Evolutionary conservation across 108 stramenopile genomes (phyloP), one percentile per base, ranked within the genome.

Genomic region (Phaeodactylum tricornutum): DNA sequence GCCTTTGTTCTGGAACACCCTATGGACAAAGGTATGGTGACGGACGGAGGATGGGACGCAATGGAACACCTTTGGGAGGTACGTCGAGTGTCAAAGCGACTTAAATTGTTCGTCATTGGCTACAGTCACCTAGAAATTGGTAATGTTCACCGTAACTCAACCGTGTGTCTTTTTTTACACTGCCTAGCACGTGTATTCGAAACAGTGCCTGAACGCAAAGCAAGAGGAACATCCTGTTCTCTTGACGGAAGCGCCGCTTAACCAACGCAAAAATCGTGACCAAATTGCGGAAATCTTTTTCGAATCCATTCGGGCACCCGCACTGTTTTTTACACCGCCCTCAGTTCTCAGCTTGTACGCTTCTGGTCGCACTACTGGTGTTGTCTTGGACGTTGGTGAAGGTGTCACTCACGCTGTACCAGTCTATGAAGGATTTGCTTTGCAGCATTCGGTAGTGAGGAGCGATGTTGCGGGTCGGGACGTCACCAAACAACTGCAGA

Each of bases 311-410:
- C 69, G 80, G 38, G 74, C 77, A n/a, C 96, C 96, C 1, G 97
- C 97, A 4, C 43, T 96, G 14, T 95, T 84, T 63, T 74, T 95
- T 45, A 77, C 83, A 3, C 91, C 94, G 24, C 90, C 93, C 7
- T 87, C 94, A 30, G 91, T 96, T 14, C 68, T 97, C 17, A 81
- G 82, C 51, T 66, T 98, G 29, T 98, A 96, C 62, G 96, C 96
- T 20, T 92, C 91, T 12, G 98, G 97, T 29, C 61, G 95, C 26
- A 93, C 94, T 20, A 99, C 96, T 1, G 96, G 96, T 23, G 84
- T 96, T 1, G 98, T 99, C 15, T 64, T 99, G 49, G 98, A 99
- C 74, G 79, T 92, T 15, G 98, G 98, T 15, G 94, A 98, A 54
- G 95, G 92, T 9, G 93, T 96, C 9, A 84, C 94, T 2, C 97